phyloP scores from a whole-genome alignment of 805 yeast species.

The Blastobotrys peoriensis region DNA sequence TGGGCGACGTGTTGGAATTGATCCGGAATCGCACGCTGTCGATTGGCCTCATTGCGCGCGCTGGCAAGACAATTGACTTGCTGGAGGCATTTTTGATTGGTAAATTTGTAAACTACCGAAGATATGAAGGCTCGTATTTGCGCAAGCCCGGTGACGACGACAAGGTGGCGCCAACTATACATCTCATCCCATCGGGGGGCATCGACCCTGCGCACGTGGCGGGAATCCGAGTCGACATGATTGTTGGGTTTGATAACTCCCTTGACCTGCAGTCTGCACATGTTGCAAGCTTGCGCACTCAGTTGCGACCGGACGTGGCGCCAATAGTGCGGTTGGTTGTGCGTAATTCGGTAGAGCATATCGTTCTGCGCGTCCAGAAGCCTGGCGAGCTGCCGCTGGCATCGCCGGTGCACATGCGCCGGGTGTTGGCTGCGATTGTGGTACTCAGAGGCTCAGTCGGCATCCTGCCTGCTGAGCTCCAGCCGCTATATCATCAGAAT shows the following conservation, averaged over 20 bases:
- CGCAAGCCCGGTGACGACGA: constrained; percentile 39
- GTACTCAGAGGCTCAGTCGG: constrained; percentile 80
- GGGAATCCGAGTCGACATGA: constrained; percentile 42
- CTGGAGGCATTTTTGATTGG: constrained; percentile 78
- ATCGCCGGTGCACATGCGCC: constrained; percentile 37
- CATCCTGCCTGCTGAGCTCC: constrained; percentile 66
- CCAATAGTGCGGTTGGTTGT: constrained; percentile 69
- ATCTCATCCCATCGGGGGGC: constrained; percentile 39
- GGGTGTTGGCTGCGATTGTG: constrained; percentile 74
- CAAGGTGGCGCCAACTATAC: constrained; percentile 31
- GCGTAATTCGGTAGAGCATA: constrained; percentile 78
- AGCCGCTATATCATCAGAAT: constrained; percentile 66
- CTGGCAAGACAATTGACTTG: constrained; percentile 65
- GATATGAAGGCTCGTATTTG: constrained; percentile 61
- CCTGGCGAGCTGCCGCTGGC: background rate
- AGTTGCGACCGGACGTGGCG: constrained; percentile 32
- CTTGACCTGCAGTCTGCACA: constrained; percentile 40
- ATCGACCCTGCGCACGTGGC: constrained; percentile 21
- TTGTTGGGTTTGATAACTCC: constrained; percentile 59
- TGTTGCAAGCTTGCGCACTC: constrained; percentile 29
- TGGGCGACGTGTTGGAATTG: constrained; percentile 57
- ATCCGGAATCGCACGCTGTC: constrained; percentile 41
- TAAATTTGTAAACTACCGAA: constrained; percentile 53
- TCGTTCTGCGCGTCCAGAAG: constrained; percentile 43
- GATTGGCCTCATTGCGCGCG: constrained; percentile 64